Evolutionary conservation across 164 flowering plant species (phyloP).

Genomic region (Liriodendron chinense): DNA sequence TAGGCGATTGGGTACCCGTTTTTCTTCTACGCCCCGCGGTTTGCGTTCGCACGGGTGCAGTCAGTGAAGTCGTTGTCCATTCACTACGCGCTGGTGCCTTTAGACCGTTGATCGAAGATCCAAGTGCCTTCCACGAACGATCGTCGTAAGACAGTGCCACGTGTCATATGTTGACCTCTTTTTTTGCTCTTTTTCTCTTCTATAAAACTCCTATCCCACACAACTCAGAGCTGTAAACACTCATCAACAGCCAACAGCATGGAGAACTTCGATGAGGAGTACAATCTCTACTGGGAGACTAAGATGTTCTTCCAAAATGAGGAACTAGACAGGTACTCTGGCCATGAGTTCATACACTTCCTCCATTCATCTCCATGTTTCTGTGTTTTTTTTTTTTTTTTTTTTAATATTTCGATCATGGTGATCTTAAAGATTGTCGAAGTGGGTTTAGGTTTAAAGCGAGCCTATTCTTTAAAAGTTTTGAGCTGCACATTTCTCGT

Average conservation of each 20-base stretch:
- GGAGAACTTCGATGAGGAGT: conserved; percentile 21
- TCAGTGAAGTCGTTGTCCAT: background rate
- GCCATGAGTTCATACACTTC: background rate
- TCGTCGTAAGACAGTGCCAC: background rate
- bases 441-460: too few relatives aligned
- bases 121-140: background rate
- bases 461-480: too few relatives aligned
- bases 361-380: background rate
- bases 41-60: too few relatives aligned
- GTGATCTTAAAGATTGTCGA: too few relatives aligned
- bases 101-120: background rate
- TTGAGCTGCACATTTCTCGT: too few relatives aligned
- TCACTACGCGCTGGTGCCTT: background rate
- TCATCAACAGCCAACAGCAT: background rate
- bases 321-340: conserved; percentile 24
- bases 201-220: background rate
- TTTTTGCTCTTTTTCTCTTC: background rate
- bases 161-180: background rate
- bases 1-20: too few relatives aligned
- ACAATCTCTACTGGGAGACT: conserved; percentile 25
- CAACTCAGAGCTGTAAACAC: background rate
- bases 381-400: too few relatives aligned
- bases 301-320: conserved; percentile 26
- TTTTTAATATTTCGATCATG: too few relatives aligned
- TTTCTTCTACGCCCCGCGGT: background rate